These are phyloP conservation scores for Rhynchosporium agropyri DNA, from an alignment of 2,329 filamentous ascomycete genomes.

Conservation along the genomic window DNA sequence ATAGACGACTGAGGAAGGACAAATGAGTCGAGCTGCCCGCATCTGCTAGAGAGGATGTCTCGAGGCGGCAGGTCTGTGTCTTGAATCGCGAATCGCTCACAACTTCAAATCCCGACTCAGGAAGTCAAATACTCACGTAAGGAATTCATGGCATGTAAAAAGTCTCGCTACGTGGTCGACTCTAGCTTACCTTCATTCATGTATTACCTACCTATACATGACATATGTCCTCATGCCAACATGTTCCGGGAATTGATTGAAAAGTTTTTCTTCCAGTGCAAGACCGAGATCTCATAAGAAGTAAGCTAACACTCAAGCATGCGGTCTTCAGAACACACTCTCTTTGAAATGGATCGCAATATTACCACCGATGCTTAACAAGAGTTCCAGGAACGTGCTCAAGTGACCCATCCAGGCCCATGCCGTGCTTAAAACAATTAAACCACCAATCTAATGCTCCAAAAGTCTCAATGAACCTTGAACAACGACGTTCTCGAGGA, in stretches of 20 bases:
- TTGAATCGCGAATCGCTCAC: no score
- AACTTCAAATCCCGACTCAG: no score
- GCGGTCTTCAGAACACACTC: slow-evolving; percentile 15
- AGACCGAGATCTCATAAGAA: slow-evolving; percentile 22
- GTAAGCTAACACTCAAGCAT: slow-evolving; percentile 21
- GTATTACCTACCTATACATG: no score
- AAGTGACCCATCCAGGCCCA: slow-evolving; percentile 20
- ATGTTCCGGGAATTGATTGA: no score
- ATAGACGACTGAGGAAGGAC: background rate
- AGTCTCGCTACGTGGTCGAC: no score
- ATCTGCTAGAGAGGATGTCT: no score
- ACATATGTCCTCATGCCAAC: no score
- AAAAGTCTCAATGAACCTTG: slow-evolving; percentile 86
- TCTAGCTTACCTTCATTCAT: no score
- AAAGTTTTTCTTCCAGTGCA: background rate
- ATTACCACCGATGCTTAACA: slow-evolving; percentile 6
- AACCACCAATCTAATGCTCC: slow-evolving; percentile 56
- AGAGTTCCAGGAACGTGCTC: slow-evolving; percentile 19
- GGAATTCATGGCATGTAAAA: no score
- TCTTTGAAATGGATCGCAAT: slow-evolving; percentile 3
- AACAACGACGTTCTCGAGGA: slow-evolving; percentile 98
- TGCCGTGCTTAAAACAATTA: slow-evolving; percentile 16
- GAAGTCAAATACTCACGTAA: no score
- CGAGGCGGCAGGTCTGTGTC: no score
- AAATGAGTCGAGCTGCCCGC: no score